Evolutionary conservation across 148 eudicot genomes (phyloP).

Genomic region (Cornus florida): DNA sequence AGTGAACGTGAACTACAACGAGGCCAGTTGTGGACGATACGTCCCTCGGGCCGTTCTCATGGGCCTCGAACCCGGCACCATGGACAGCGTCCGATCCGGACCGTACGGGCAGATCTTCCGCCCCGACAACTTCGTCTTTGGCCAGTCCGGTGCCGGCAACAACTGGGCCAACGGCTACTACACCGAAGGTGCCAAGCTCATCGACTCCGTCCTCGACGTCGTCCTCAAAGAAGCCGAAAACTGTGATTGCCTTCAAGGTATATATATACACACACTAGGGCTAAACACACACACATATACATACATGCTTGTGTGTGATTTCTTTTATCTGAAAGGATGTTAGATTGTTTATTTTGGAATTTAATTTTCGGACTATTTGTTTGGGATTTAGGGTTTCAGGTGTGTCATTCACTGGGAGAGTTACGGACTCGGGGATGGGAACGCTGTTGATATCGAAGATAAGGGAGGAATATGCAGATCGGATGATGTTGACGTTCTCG

Average conservation of each 20-base stretch:
- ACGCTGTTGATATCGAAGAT: slow-evolving; percentile 55
- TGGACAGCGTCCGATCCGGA: slow-evolving; percentile 50
- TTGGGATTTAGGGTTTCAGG: slow-evolving; percentile 45
- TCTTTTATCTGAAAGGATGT: not conserved
- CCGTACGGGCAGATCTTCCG: slow-evolving; percentile 51
- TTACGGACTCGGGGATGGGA: slow-evolving; percentile 64
- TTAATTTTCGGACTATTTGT: not conserved
- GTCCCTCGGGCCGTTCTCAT: slow-evolving; percentile 52
- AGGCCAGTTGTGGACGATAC: slow-evolving; percentile 47
- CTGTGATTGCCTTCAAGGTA: slow-evolving; percentile 46
- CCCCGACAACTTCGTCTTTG: slow-evolving; percentile 49
- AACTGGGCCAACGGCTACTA: slow-evolving; percentile 55
- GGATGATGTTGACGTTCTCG: slow-evolving; percentile 63
- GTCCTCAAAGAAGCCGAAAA: slow-evolving; percentile 49
- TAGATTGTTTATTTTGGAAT: not conserved
- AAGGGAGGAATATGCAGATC: slow-evolving; percentile 56
- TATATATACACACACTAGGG: not conserved
- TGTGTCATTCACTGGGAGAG: slow-evolving; percentile 65
- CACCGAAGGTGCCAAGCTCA: slow-evolving; percentile 52
- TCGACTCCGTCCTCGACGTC: slow-evolving; percentile 52
- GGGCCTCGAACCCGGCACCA: slow-evolving; percentile 59
- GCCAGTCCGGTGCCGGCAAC: slow-evolving; percentile 47
- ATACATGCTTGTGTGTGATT: not conserved
- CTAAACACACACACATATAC: no score
- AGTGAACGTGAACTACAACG: slow-evolving; percentile 49